These are phyloP conservation scores for Yarrowia sp. DNA, from an alignment of 805 yeast species.

Conservation along the genomic window DNA sequence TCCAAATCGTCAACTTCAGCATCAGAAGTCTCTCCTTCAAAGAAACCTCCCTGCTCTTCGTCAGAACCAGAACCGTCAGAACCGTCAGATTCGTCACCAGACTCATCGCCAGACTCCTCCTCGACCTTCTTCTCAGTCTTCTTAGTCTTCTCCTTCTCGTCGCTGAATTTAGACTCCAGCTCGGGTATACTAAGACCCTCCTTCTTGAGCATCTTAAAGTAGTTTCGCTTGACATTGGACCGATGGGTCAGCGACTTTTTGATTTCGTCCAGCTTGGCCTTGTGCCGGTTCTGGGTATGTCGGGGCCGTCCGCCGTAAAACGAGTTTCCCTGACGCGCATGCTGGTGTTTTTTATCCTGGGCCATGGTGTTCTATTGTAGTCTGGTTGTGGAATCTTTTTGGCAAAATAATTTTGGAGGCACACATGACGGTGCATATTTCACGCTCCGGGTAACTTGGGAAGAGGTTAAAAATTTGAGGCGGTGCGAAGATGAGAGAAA, in stretches of 20 bases:
- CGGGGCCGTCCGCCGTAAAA: slow-evolving; percentile 23
- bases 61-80: neutral
- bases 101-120: slow-evolving; percentile 26
- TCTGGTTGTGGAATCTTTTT: neutral
- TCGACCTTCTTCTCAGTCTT: neutral
- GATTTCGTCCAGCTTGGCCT: slow-evolving; percentile 53
- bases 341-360: neutral
- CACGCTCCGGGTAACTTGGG: neutral
- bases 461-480: neutral
- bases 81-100: slow-evolving; percentile 14
- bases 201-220: slow-evolving; percentile 70
- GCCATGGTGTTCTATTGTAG: neutral
- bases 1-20: slow-evolving; percentile 25
- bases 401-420: neutral
- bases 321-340: slow-evolving; percentile 3
- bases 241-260: slow-evolving; percentile 72
- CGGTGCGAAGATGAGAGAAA: too few species aligned
- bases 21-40: slow-evolving; percentile 1
- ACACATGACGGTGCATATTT: slow-evolving; percentile 14
- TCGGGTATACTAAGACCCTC: slow-evolving; percentile 62
- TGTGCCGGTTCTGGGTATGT: slow-evolving; percentile 21
- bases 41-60: neutral
- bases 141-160: slow-evolving; percentile 20
- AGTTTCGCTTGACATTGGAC: slow-evolving; percentile 75
- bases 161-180: slow-evolving; percentile 30